Evolutionary conservation across 768 basidiomycete species (phyloP).

Genomic region (Cyclocybe cylindracea): DNA sequence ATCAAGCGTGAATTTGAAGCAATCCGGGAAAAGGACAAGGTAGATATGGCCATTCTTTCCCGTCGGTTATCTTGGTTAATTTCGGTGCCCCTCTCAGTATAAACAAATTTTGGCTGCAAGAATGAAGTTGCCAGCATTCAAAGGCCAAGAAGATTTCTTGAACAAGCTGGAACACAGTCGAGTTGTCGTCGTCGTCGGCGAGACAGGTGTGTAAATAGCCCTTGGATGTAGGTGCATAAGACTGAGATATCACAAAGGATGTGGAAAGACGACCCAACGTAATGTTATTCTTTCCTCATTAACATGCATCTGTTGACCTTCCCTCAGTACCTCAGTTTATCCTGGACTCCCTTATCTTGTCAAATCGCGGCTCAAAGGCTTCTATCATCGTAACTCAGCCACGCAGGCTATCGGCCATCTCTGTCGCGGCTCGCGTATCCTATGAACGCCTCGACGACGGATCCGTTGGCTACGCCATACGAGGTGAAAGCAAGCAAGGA

Average conservation of each 20-base stretch:
- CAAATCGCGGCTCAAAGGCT: conserved; percentile 58
- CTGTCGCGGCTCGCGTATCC: conserved; percentile 86
- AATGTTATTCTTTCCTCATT: conserved; percentile 13
- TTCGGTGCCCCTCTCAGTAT: conserved; percentile 37
- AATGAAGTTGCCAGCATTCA: conserved; percentile 75
- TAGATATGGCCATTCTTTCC: conserved; percentile 6
- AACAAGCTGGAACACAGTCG: conserved; percentile 53
- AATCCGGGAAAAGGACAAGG: conserved; percentile 41
- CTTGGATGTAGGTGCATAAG: background rate
- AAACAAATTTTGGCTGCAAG: conserved; percentile 54
- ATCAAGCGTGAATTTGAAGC: conserved; percentile 56
- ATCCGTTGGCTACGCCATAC: conserved; percentile 85
- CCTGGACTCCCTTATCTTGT: conserved; percentile 75
- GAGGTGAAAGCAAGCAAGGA: conserved; percentile 77
- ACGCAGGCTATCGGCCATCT: conserved; percentile 84
- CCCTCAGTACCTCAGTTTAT: conserved; percentile 85
- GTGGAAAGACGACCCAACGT: conserved; percentile 92
- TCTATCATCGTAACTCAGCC: conserved; percentile 90
- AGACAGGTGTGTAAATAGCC: conserved; percentile 60
- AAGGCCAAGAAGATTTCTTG: conserved; percentile 64
- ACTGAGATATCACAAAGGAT: conserved; percentile 44
- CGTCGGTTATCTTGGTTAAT: background rate
- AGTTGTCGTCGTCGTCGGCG: conserved; percentile 86
- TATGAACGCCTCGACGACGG: conserved; percentile 76
- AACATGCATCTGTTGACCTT: background rate